Conservation (phyloP, 139 green algal genomes). For the Deuterostichococcus epilithicus region DNA sequence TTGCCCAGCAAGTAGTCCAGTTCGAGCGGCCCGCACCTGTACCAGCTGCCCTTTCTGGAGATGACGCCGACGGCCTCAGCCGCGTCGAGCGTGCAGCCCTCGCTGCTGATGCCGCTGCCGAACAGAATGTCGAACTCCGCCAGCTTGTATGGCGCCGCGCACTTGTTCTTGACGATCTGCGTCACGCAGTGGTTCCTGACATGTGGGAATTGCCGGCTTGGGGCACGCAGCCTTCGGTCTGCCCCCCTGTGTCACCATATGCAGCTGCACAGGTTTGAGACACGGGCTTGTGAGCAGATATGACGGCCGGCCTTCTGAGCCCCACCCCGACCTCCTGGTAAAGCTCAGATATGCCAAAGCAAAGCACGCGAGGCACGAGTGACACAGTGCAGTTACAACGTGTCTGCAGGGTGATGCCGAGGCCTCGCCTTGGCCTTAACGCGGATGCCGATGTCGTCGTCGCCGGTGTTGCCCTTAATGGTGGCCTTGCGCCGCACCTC, state of each 20-base stretch:
- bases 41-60: slow-evolving; percentile 56
- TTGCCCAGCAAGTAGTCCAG: too few relatives aligned
- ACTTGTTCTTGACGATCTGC: slow-evolving; percentile 94
- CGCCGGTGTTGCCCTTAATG: slow-evolving; percentile 35
- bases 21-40: too few relatives aligned
- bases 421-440: slow-evolving; percentile 44
- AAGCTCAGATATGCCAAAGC: too few relatives aligned
- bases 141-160: slow-evolving; percentile 64
- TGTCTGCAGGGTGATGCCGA: neutral
- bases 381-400: too few relatives aligned
- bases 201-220: neutral
- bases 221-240: neutral
- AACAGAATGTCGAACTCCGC: slow-evolving; percentile 88
- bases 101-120: slow-evolving; percentile 63
- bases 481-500: slow-evolving; percentile 71
- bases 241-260: too few relatives aligned
- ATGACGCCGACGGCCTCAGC: slow-evolving; percentile 72
- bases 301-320: too few relatives aligned
- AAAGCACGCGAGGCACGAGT: too few relatives aligned
- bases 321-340: too few relatives aligned
- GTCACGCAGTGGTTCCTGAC: too few relatives aligned
- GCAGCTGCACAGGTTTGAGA: too few relatives aligned
- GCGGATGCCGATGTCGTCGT: slow-evolving; percentile 56
- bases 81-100: slow-evolving; percentile 73
- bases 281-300: too few relatives aligned